These are phyloP conservation scores for Hypoxylon sp. DNA, from an alignment of 2,329 filamentous ascomycete species.

Conservation along the genomic window DNA sequence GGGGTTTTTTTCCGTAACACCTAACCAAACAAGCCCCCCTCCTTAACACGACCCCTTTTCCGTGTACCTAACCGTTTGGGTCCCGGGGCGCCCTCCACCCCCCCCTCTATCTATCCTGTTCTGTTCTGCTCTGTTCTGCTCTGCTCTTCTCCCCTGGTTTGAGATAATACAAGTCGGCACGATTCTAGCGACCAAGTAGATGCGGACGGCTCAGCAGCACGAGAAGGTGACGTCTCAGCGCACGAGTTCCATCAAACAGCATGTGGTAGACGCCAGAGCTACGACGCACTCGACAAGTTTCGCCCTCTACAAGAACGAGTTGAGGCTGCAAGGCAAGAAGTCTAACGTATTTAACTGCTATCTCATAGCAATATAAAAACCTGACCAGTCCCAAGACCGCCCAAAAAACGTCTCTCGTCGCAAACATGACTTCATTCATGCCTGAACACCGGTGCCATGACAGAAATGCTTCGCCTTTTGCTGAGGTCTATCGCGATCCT, in stretches of 20 bases:
- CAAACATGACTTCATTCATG: constrained; percentile 22
- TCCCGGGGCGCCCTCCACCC: no score
- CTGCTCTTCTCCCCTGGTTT: constrained; percentile 1
- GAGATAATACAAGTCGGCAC: constrained; percentile 25
- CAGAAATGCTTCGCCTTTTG: constrained; percentile 5
- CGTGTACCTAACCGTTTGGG: no score
- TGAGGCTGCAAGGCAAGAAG: constrained; percentile 9
- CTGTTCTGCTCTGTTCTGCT: constrained; percentile 9
- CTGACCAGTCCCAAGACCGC: constrained; percentile 12
- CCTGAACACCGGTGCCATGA: constrained; percentile 17
- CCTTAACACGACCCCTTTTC: no score
- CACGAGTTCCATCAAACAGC: constrained; percentile 15
- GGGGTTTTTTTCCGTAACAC: no score
- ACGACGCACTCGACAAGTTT: constrained; percentile 26
- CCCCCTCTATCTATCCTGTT: no score
- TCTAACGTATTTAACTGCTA: constrained; percentile 31
- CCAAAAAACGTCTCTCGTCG: constrained; percentile 10
- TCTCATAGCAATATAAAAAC: constrained; percentile 29
- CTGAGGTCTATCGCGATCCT: constrained; percentile 11
- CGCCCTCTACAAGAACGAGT: constrained; percentile 12
- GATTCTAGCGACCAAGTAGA: constrained; percentile 9
- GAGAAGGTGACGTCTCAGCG: constrained; percentile 9
- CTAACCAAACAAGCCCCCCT: no score
- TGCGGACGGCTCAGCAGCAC: constrained; percentile 18
- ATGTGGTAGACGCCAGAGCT: constrained; percentile 17